These are phyloP conservation scores for Pichia sp. DNA, from an alignment of 1,139 yeast species.

Conservation along the genomic window DNA sequence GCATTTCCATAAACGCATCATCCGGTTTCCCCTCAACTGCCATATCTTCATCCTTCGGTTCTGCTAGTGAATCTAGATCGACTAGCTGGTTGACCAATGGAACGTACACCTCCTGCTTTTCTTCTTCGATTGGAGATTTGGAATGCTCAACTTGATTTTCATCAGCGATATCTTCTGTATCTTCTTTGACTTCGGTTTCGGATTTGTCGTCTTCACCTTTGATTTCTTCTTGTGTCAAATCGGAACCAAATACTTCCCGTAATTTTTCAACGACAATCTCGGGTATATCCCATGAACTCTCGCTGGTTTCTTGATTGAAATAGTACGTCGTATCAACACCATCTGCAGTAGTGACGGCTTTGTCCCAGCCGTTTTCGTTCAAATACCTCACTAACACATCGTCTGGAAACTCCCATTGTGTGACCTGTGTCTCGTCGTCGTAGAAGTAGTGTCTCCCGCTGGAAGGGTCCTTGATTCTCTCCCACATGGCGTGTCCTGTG, in stretches of 20 bases:
- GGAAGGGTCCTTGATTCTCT: conserved; percentile 57
- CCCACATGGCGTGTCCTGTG: conserved; percentile 53
- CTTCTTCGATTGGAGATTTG: background rate
- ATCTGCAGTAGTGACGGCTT: conserved; percentile 49
- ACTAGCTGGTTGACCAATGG: conserved; percentile 13
- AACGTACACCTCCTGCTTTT: background rate
- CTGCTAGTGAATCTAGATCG: background rate
- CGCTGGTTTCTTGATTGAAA: conserved; percentile 61
- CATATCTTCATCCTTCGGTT: background rate
- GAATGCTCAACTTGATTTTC: background rate
- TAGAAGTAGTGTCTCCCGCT: conserved; percentile 69
- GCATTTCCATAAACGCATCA: conserved; percentile 48
- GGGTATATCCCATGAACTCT: conserved; percentile 84
- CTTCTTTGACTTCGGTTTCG: background rate
- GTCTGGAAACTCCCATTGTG: conserved; percentile 83
- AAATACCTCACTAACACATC: conserved; percentile 39
- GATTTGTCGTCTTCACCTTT: conserved; percentile 10
- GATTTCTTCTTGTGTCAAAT: conserved; percentile 15
- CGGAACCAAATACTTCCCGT: conserved; percentile 4
- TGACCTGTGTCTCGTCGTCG: conserved; percentile 60
- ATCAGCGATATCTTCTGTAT: background rate
- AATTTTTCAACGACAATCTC: conserved; percentile 34
- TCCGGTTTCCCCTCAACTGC: conserved; percentile 24
- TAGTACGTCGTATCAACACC: conserved; percentile 55
- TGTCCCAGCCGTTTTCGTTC: conserved; percentile 55